phyloP scores from a whole-genome alignment of 2,329 filamentous ascomycete species.

The Neobulgaria alba region DNA sequence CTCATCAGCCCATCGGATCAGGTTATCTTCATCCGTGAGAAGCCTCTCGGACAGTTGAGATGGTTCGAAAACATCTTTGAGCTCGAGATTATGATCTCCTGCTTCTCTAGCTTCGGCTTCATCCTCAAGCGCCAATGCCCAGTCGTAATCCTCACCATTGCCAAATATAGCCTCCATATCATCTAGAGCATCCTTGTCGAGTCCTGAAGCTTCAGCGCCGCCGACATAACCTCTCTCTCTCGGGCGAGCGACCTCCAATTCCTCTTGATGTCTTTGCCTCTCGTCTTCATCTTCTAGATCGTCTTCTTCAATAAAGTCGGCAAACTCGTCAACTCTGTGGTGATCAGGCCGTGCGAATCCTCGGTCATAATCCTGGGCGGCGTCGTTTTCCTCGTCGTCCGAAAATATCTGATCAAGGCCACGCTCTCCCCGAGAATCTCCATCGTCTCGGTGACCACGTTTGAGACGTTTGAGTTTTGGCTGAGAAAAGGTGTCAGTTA shows the following conservation, averaged over 20 bases:
- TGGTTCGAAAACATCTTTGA: constrained; percentile 97
- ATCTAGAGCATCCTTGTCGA: constrained; percentile 87
- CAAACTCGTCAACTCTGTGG: constrained; percentile 70
- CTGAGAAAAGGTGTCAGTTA: constrained; percentile 35
- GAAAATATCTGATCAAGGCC: constrained; percentile 91
- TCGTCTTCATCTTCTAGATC: constrained; percentile 82
- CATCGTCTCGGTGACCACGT: constrained; percentile 73
- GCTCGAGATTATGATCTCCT: constrained; percentile 76
- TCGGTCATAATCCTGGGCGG: constrained; percentile 36
- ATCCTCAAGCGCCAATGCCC: constrained; percentile 83
- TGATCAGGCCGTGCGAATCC: constrained; percentile 34
- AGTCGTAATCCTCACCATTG: constrained; percentile 90
- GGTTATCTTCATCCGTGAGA: constrained; percentile 89
- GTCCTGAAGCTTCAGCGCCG: constrained; percentile 69
- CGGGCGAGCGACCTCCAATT: constrained; percentile 80
- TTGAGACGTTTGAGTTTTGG: constrained; percentile 95
- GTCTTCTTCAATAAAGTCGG: constrained; percentile 96
- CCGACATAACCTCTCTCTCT: constrained; percentile 60
- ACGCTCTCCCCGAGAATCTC: constrained; percentile 56
- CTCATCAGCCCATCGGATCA: constrained; percentile 79
- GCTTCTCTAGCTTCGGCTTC: constrained; percentile 71
- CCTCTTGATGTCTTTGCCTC: constrained; percentile 66
- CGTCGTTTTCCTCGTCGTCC: constrained; percentile 77
- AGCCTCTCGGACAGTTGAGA: constrained; percentile 91
- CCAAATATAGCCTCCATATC: constrained; percentile 97